A percentile compares a stretch with the other conserved stretches of the same genome.
Conservation (phyloP, 352 stramenopile genomes). For the Pythium sukuiense region DNA sequence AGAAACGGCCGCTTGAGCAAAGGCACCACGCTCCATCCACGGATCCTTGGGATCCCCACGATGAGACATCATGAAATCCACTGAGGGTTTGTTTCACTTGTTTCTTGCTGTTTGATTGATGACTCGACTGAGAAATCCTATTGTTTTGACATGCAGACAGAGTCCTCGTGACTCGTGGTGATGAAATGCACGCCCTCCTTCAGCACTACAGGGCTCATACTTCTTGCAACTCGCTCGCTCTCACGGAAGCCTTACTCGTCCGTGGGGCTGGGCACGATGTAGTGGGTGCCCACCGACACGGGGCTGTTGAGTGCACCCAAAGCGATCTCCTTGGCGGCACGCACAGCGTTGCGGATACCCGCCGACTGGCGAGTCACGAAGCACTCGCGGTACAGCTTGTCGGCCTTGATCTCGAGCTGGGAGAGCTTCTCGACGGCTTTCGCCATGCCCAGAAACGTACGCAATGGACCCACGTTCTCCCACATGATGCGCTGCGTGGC, state of each 20-base stretch:
- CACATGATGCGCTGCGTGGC: constrained; percentile 90
- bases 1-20: too few relatives aligned
- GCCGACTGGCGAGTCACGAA: constrained; percentile 71
- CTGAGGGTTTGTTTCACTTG: too few relatives aligned
- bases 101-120: too few relatives aligned
- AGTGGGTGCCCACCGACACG: constrained; percentile 90
- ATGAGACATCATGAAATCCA: too few relatives aligned
- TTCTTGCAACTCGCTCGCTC: neutral
- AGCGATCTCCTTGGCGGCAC: constrained; percentile 86
- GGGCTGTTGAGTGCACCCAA: constrained; percentile 76
- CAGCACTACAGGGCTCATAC: neutral
- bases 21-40: too few relatives aligned
- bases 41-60: too few relatives aligned
- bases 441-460: constrained; percentile 72
- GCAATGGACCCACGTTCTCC: constrained; percentile 92
- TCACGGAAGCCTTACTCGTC: neutral
- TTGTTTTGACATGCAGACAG: too few relatives aligned
- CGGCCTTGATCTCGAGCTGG: constrained; percentile 73
- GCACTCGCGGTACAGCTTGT: constrained; percentile 74
- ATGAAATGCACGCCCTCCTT: neutral
- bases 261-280: constrained; percentile 57
- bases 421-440: constrained; percentile 80
- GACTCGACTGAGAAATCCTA: too few relatives aligned
- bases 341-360: constrained; percentile 88
- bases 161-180: too few relatives aligned